phyloP scores from a whole-genome alignment of 2,329 filamentous ascomycete species.

The Colletotrichum aenigma region DNA sequence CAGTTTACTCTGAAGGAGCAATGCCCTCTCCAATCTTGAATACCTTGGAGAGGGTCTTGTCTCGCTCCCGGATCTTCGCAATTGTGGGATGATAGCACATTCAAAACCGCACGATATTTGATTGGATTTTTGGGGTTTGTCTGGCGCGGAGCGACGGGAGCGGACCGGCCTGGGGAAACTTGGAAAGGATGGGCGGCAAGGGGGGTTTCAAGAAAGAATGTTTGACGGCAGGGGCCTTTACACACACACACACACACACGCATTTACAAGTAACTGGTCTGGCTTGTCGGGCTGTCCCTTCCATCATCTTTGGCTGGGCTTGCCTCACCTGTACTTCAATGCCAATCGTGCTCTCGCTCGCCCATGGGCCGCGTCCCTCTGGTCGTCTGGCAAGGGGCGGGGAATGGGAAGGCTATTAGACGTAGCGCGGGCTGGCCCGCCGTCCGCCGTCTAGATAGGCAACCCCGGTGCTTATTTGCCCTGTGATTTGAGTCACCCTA shows the following conservation, averaged over 20 bases:
- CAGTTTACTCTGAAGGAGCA: neutral
- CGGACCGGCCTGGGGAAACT: conserved; percentile 14
- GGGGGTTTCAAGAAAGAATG: neutral
- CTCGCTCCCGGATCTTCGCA: neutral
- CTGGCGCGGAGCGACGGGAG: conserved; percentile 8
- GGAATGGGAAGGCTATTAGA: neutral
- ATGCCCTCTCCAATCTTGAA: neutral
- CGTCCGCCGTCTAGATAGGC: neutral
- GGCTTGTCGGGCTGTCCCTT: neutral
- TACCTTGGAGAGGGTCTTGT: neutral
- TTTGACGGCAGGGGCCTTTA: neutral
- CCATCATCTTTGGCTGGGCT: neutral
- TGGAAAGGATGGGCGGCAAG: neutral
- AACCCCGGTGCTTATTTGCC: neutral
- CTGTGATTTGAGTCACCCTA: neutral
- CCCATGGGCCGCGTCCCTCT: neutral
- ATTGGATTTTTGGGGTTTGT: neutral
- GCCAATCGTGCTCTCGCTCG: neutral
- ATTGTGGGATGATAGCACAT: neutral
- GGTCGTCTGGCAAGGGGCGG: neutral
- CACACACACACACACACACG: neutral
- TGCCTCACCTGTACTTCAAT: neutral
- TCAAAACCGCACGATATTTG: conserved; percentile 3
- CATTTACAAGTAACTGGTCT: neutral
- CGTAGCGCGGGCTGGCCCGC: neutral